Evolutionary conservation across 2,329 filamentous ascomycete species (phyloP).

Genomic region (Colletotrichum sp.): DNA sequence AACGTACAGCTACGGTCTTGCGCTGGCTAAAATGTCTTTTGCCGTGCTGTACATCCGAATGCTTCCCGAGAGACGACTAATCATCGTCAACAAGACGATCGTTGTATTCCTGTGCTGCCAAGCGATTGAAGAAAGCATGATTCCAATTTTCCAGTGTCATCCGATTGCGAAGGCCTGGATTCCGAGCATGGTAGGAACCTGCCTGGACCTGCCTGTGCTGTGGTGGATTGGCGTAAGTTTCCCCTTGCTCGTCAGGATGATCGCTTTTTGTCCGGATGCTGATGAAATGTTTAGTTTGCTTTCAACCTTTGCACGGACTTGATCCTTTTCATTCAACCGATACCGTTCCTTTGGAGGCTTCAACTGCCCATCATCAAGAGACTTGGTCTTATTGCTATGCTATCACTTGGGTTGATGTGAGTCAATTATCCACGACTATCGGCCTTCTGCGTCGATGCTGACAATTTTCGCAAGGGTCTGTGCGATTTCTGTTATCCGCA

Average conservation of each 20-base stretch:
- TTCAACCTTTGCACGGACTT: conserved; percentile 40
- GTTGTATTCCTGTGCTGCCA: conserved; percentile 31
- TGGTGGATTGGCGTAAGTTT: conserved; percentile 36
- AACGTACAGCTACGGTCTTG: conserved; percentile 32
- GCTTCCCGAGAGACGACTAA: conserved; percentile 27
- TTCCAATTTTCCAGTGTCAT: conserved; percentile 32
- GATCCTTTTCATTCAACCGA: conserved; percentile 39
- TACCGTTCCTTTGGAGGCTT: conserved; percentile 37
- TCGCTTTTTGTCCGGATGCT: background rate
- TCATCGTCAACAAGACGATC: conserved; percentile 31
- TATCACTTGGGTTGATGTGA: conserved; percentile 28
- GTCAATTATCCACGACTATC: background rate
- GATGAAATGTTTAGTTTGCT: conserved; percentile 21
- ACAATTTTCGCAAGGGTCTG: conserved; percentile 18
- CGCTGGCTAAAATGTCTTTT: conserved; percentile 35
- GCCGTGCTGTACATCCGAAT: conserved; percentile 36
- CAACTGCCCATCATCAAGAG: conserved; percentile 33
- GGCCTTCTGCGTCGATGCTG: background rate
- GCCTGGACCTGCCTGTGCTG: conserved; percentile 31
- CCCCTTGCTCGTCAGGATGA: background rate
- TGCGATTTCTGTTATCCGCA: conserved; percentile 28
- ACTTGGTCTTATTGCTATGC: conserved; percentile 27
- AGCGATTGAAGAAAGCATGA: conserved; percentile 31
- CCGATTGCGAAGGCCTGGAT: conserved; percentile 32
- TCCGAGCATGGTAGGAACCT: conserved; percentile 25